Evolutionary conservation across 441 rosid genomes (phyloP), one percentile per base, ranked within the genome.

Genomic region (Euphorbia schlechtendalii): DNA sequence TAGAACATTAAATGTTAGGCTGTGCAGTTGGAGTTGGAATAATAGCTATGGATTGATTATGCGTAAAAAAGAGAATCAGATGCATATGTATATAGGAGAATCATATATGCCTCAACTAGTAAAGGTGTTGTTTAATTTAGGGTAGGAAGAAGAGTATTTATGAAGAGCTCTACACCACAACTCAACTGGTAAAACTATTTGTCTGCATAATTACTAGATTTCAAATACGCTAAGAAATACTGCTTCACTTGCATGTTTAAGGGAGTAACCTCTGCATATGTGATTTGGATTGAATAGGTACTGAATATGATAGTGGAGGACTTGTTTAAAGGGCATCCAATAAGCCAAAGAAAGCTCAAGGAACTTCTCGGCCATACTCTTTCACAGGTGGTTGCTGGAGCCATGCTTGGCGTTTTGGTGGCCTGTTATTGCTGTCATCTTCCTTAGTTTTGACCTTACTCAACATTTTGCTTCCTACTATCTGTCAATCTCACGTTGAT

Each of bases 341-440:
- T 92, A 41, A 87, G 98, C 71, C 84, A 89, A 74, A 83, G 93
- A 75, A 89, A 92, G 81, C 93, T 92, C 58, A 87, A 89, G 80
- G 98, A 92, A 72, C 81, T 89, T 65, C 89, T 89, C 0, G 98
- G 96, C 28, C 96, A 92, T 79, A 86, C 93, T 15, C 98, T 89
- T 1, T 86, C 90, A 0, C 98, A 92, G 72, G 98, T 89, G 66
- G 62, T 89, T 43, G 96, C 88, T 0, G 96, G 98, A 67, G 96
- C 95, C 27, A 7, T 86, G 69, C 84, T 92, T 25, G 96, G 98
- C 67, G 73, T 87, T 62, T 67, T 87, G 68, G 84, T 84, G 3
- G 96, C 95, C 55, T 87, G 80, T 69, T 40, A 80, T 46, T 87
- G 96, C 60, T 89, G 91, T 71, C 90, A 77, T 54, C 89, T 73